Percentiles rank a stretch among this genome's conserved stretches.
phyloP scores from a whole-genome alignment of 805 yeast genomes.

The Candida ponderosae region DNA sequence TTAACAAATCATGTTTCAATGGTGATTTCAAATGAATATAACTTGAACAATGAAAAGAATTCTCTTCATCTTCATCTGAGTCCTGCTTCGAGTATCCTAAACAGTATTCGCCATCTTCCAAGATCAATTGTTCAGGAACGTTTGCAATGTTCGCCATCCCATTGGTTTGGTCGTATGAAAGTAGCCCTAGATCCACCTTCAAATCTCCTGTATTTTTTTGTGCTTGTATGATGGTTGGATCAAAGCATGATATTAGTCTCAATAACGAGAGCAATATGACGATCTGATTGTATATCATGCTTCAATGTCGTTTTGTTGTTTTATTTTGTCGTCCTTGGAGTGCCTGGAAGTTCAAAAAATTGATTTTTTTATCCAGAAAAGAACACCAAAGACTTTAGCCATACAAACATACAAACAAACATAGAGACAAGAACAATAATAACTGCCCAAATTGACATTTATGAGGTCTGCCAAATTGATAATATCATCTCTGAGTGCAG shows the following conservation, averaged over 20 bases:
- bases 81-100: slow-evolving; percentile 14
- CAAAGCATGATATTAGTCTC: too few relatives aligned
- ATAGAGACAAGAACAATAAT: too few relatives aligned
- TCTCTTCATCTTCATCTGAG: slow-evolving; percentile 11
- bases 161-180: slow-evolving; percentile 1
- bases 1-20: slow-evolving; percentile 8
- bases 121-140: background rate
- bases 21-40: slow-evolving; percentile 5
- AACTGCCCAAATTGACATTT: too few relatives aligned
- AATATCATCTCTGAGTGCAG: background rate
- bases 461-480: background rate
- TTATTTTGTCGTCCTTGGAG: too few relatives aligned
- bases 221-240: too few relatives aligned
- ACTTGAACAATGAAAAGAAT: slow-evolving; percentile 1
- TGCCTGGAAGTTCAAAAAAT: too few relatives aligned
- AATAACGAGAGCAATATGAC: too few relatives aligned
- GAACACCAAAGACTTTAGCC: too few relatives aligned
- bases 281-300: too few relatives aligned
- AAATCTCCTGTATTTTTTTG: background rate
- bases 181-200: slow-evolving; percentile 1
- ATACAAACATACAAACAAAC: too few relatives aligned
- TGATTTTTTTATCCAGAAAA: too few relatives aligned
- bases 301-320: too few relatives aligned
- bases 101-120: slow-evolving; percentile 8
- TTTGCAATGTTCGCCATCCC: background rate